A percentile compares a stretch with the other conserved stretches of the same genome.
Evolutionary conservation across 805 yeast species (phyloP).

Genomic region (Blastobotrys terrestris): DNA sequence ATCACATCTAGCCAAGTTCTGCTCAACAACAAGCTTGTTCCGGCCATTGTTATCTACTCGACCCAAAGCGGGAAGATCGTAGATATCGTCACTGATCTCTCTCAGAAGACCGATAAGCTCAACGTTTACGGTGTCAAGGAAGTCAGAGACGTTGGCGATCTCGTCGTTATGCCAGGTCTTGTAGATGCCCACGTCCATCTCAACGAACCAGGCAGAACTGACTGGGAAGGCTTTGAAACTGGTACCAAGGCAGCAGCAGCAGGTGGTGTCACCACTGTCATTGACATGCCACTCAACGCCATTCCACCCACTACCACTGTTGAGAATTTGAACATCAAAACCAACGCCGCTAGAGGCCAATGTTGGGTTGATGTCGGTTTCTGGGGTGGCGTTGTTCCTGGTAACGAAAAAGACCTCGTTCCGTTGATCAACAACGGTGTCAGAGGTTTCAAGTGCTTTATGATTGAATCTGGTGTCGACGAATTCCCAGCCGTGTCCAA

Average conservation of each 20-base stretch:
- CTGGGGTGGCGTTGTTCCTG: constrained; percentile 94
- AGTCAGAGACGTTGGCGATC: constrained; percentile 50
- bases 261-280: constrained; percentile 93
- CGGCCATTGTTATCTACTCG: constrained; percentile 65
- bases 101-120: background rate
- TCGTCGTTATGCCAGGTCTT: constrained; percentile 75
- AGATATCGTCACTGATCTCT: constrained; percentile 1
- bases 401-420: constrained; percentile 57
- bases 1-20: constrained; percentile 56
- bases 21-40: constrained; percentile 38
- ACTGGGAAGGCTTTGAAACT: constrained; percentile 97
- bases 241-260: constrained; percentile 93
- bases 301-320: constrained; percentile 92
- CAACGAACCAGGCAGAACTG: constrained; percentile 97
- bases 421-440: constrained; percentile 84
- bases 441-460: constrained; percentile 87
- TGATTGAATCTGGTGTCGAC: constrained; percentile 93
- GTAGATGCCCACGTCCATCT: constrained; percentile 93
- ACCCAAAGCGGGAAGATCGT: constrained; percentile 31
- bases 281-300: constrained; percentile 95
- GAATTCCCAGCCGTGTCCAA: constrained; percentile 83
- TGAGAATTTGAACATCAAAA: constrained; percentile 64
- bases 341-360: constrained; percentile 72
- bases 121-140: constrained; percentile 3
- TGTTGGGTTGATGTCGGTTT: constrained; percentile 92